Conservation (phyloP, 2,329 filamentous ascomycete genomes). For the Paraphaeosphaeria sporulosa region DNA sequence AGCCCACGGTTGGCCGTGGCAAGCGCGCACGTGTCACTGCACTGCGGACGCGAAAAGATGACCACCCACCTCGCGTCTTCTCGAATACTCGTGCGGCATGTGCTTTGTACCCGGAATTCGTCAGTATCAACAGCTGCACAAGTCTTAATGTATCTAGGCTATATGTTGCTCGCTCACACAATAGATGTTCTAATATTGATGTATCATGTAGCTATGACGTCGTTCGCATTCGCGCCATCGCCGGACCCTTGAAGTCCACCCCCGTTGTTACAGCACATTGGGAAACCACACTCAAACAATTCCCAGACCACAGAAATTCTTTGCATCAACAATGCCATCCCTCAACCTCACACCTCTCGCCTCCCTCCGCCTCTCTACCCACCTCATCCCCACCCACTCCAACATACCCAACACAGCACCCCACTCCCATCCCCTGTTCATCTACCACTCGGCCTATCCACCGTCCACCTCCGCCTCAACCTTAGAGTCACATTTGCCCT, state of each 20-base stretch:
- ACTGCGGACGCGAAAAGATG: not conserved
- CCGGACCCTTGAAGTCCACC: not conserved
- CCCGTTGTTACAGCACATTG: not conserved
- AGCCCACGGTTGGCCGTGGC: not conserved
- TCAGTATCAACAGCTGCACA: not conserved
- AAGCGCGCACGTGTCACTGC: not conserved
- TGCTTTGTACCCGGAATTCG: not conserved
- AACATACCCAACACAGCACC: slow-evolving; percentile 71
- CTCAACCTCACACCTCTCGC: slow-evolving; percentile 54
- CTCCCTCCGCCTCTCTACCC: slow-evolving; percentile 63
- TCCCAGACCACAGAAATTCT: not conserved
- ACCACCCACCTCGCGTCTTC: not conserved
- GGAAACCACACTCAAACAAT: not conserved
- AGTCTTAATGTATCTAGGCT: not conserved
- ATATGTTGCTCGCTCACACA: not conserved
- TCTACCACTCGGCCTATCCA: slow-evolving; percentile 69
- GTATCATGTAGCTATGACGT: slow-evolving; percentile 8
- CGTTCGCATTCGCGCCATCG: not conserved
- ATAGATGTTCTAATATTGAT: too few species aligned
- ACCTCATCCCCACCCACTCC: slow-evolving; percentile 65
- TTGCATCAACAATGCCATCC: slow-evolving; percentile 16
- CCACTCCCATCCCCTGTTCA: slow-evolving; percentile 68
- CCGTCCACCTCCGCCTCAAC: slow-evolving; percentile 53
- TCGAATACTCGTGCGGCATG: not conserved
- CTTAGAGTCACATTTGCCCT: slow-evolving; percentile 64